These are phyloP conservation scores for Rutstroemia sydowiana DNA, from an alignment of 2,329 filamentous ascomycete genomes.

Conservation along the genomic window DNA sequence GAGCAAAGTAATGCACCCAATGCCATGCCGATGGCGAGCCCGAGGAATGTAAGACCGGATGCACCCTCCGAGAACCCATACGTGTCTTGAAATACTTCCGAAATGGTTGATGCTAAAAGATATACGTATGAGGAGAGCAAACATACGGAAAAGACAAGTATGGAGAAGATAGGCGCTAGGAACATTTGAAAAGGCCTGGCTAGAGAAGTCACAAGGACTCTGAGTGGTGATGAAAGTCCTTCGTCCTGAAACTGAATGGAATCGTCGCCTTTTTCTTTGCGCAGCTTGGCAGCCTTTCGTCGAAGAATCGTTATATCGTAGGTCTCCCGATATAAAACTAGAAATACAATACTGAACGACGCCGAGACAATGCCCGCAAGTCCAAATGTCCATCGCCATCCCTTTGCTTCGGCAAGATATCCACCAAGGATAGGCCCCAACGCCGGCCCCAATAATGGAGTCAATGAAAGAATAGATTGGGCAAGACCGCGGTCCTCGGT, in stretches of 20 bases:
- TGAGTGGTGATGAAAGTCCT: constrained; percentile 18
- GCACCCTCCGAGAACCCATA: constrained; percentile 50
- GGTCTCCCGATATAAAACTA: too few relatives aligned
- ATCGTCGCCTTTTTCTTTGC: constrained; percentile 36
- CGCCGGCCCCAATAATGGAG: constrained; percentile 55
- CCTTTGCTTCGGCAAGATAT: constrained; percentile 36
- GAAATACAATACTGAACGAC: too few relatives aligned
- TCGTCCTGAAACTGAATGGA: constrained; percentile 45
- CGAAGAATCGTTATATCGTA: too few relatives aligned
- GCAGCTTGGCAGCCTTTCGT: too few relatives aligned
- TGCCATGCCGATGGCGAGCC: constrained; percentile 35
- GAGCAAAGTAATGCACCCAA: neutral
- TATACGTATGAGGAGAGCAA: constrained; percentile 47
- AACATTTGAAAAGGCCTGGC: constrained; percentile 40
- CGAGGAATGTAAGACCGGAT: constrained; percentile 47
- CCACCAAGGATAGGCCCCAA: constrained; percentile 34
- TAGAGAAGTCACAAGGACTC: constrained; percentile 31
- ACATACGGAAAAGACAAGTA: constrained; percentile 43
- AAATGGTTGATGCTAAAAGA: constrained; percentile 50
- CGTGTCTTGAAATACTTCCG: constrained; percentile 44
- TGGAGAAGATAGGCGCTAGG: constrained; percentile 42
- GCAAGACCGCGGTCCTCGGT: neutral
- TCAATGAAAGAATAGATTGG: constrained; percentile 16
- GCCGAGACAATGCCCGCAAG: constrained; percentile 29
- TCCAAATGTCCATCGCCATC: constrained; percentile 49